Conservation (phyloP, 192 early-diverging fungal species). For the Coemansia sp. region DNA sequence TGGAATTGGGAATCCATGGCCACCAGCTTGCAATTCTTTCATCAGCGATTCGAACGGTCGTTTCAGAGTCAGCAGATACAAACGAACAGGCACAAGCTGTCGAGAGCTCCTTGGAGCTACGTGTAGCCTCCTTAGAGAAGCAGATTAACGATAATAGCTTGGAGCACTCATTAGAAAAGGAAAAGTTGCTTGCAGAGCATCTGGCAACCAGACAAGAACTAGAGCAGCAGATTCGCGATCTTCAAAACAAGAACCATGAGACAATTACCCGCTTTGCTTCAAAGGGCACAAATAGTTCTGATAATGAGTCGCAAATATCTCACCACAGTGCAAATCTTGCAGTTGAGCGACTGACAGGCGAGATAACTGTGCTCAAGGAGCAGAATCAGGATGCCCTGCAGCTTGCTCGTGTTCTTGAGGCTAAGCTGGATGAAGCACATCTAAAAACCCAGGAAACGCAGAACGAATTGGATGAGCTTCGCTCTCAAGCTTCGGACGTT, state of each 20-base stretch:
- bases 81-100: slow-evolving; percentile 2
- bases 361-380: slow-evolving; percentile 43
- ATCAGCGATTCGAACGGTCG: slow-evolving; percentile 29
- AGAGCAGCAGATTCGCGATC: slow-evolving; percentile 33
- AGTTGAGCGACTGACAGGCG: slow-evolving; percentile 46
- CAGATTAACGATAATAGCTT: neutral
- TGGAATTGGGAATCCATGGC: slow-evolving; percentile 34
- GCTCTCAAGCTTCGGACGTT: slow-evolving; percentile 13
- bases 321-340: slow-evolving; percentile 41
- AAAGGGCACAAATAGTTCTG: slow-evolving; percentile 10
- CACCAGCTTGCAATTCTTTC: slow-evolving; percentile 42
- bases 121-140: slow-evolving; percentile 13
- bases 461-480: slow-evolving; percentile 22
- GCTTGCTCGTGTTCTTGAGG: slow-evolving; percentile 22
- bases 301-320: slow-evolving; percentile 35
- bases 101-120: slow-evolving; percentile 1
- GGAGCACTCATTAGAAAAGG: slow-evolving; percentile 4
- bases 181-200: neutral
- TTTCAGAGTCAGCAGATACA: slow-evolving; percentile 23
- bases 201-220: slow-evolving; percentile 3
- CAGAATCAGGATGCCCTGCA: slow-evolving; percentile 34
- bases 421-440: slow-evolving; percentile 36
- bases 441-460: slow-evolving; percentile 29
- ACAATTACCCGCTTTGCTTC: slow-evolving; percentile 24
- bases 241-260: slow-evolving; percentile 39